Base-by-base conservation (phyloP, 768 basidiomycete genomes). In the Favolaschia claudopus region DNA sequence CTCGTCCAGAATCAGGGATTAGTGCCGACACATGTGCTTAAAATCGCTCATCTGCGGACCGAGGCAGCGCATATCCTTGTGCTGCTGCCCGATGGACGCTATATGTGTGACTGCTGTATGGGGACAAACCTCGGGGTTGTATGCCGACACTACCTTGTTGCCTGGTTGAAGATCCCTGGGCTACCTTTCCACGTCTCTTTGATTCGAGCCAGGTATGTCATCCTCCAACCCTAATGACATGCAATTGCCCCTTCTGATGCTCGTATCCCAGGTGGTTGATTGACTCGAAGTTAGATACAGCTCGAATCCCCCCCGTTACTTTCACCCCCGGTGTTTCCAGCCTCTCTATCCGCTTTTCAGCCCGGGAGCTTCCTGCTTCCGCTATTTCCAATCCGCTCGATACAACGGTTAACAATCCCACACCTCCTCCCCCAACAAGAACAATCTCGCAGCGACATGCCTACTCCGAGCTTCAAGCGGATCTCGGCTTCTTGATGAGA, bases 71-170 rank as follows among this genome's bases (percentile, higher is more conserved):
- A 56, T 20, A 40, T 40, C 12, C 20, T 48, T 2, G 55, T 32
- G 4, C 28, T 58, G 1, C 40, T 58, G 17, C 47, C 10, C 1
- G 56, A 50, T 29, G 56, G 56, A 2, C 14, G 56, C 19, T 58
- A 58, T 17, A 0, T 58, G 0, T 58, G 56, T 17, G 32, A 58
- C 14, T 58, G 56, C 24, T 58, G 56, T 19, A 58, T 50, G 56
- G 40, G 12, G 12, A 4, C 19, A 2, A 58, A 58, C 24, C 45
- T 58, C 8, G 56, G 56, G 19, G 5, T 58, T 6, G 25, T 24
- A 17, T 58, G 56, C 8, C 32, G 56, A n/a, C 56, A 58, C 20
- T 58, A 19, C 33, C 50, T 58, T 25, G 8, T 9, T 0, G 7
- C 24, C 1, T 58, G 56, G 56, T 8, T 37, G 2, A 36, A 12